Conservation (phyloP, 2,329 filamentous ascomycete species). For the Cryphonectria carpinicola region DNA sequence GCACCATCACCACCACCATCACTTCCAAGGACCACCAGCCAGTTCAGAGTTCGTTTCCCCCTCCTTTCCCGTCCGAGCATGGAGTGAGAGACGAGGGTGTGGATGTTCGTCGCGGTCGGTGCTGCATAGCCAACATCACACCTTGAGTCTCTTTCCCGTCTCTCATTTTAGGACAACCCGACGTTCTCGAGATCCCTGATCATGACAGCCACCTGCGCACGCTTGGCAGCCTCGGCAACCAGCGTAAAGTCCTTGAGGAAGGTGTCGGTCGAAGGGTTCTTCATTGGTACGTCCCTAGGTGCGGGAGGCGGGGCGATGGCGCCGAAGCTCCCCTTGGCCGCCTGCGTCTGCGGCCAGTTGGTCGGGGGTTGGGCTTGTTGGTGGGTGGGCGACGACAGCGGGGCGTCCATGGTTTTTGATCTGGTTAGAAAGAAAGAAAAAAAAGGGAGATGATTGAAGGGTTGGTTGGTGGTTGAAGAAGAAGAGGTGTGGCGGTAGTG, state of each 20-base stretch:
- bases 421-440: neutral
- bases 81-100: neutral
- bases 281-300: slow-evolving; percentile 29
- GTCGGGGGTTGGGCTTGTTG: slow-evolving; percentile 35
- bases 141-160: neutral
- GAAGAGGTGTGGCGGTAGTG: neutral
- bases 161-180: slow-evolving; percentile 51
- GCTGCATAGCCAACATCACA: neutral
- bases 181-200: slow-evolving; percentile 83
- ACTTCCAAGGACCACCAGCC: too few relatives aligned
- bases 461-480: neutral
- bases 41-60: neutral
- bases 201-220: slow-evolving; percentile 87
- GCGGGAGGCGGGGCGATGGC: slow-evolving; percentile 31
- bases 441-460: neutral
- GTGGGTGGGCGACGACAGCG: slow-evolving; percentile 36
- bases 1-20: neutral
- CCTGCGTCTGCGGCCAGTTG: slow-evolving; percentile 34
- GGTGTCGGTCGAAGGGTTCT: slow-evolving; percentile 51
- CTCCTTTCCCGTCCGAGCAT: too few relatives aligned
- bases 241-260: slow-evolving; percentile 84
- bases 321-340: slow-evolving; percentile 32
- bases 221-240: slow-evolving; percentile 89
- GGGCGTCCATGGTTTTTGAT: slow-evolving; percentile 37
- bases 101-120: neutral